phyloP scores from a whole-genome alignment of 495 filamentous ascomycete species.

The Staphylotrichum tortipilum region DNA sequence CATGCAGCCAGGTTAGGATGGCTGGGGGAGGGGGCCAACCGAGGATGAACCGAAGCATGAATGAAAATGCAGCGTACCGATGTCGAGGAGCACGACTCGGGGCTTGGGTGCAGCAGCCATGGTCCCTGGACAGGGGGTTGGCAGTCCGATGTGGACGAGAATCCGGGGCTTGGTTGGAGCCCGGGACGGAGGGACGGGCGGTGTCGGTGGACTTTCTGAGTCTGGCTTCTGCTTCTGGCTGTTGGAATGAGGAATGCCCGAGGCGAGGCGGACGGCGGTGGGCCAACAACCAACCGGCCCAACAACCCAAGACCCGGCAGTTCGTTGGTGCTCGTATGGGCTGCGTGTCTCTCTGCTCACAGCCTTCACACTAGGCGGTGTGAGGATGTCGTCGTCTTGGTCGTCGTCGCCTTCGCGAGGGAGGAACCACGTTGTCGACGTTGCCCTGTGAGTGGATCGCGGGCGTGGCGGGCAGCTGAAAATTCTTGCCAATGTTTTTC shows the following conservation, averaged over 20 bases:
- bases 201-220: background rate
- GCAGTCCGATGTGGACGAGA: background rate
- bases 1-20: too few species aligned
- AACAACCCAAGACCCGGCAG: background rate
- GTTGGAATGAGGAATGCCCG: too few species aligned
- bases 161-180: background rate
- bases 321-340: too few species aligned
- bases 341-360: too few species aligned
- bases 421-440: background rate
- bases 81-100: slow-evolving; percentile 40
- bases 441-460: slow-evolving; percentile 10
- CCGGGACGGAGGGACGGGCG: background rate
- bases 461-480: background rate
- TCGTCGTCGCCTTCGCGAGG: too few species aligned
- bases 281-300: background rate
- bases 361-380: too few species aligned
- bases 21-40: too few species aligned
- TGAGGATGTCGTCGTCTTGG: slow-evolving; percentile 19
- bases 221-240: background rate
- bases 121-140: background rate
- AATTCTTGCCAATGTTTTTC: slow-evolving; percentile 5
- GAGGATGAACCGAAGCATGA: background rate
- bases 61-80: slow-evolving; percentile 31
- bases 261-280: background rate
- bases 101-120: slow-evolving; percentile 25